Percentiles rank a stretch among this genome's conserved stretches.
Conservation (phyloP, 352 stramenopile genomes). For the Pythium aquatile region DNA sequence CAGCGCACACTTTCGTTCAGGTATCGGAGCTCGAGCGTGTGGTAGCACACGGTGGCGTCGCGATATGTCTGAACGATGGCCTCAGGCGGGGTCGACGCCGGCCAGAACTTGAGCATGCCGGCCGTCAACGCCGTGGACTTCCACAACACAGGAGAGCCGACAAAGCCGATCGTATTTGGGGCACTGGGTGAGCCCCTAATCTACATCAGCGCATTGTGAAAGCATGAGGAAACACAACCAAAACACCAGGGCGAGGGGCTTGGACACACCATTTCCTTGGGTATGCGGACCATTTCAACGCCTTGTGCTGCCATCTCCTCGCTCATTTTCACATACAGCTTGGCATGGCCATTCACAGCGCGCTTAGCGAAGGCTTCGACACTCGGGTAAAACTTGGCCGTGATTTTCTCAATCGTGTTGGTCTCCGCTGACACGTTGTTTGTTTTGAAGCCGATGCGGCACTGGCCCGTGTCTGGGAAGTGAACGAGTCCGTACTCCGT, state of each 20-base stretch:
- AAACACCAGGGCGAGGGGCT: background rate
- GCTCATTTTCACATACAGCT: conserved; percentile 24
- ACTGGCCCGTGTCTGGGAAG: conserved; percentile 32
- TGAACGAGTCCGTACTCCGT: conserved; percentile 37
- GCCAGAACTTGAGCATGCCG: conserved; percentile 29
- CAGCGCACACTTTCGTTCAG: conserved; percentile 37
- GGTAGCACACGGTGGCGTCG: conserved; percentile 32
- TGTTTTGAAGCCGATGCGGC: conserved; percentile 29
- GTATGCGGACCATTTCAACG: conserved; percentile 24
- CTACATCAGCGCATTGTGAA: background rate
- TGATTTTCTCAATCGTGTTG: conserved; percentile 34
- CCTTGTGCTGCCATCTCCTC: conserved; percentile 10
- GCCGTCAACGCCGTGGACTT: conserved; percentile 24
- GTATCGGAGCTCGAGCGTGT: conserved; percentile 36
- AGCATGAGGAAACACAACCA: background rate
- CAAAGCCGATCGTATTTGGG: conserved; percentile 2
- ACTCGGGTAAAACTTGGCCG: conserved; percentile 28
- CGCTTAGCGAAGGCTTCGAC: conserved; percentile 20
- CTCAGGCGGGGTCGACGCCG: conserved; percentile 5
- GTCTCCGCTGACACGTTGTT: conserved; percentile 28
- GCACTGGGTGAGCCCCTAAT: conserved; percentile 26
- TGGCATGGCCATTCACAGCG: conserved; percentile 20
- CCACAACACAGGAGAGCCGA: conserved; percentile 36
- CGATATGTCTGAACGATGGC: conserved; percentile 19
- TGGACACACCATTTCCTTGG: conserved; percentile 20